Base-by-base conservation (phyloP, 2,329 filamentous ascomycete genomes). In the Camptophora hylomeconis region DNA sequence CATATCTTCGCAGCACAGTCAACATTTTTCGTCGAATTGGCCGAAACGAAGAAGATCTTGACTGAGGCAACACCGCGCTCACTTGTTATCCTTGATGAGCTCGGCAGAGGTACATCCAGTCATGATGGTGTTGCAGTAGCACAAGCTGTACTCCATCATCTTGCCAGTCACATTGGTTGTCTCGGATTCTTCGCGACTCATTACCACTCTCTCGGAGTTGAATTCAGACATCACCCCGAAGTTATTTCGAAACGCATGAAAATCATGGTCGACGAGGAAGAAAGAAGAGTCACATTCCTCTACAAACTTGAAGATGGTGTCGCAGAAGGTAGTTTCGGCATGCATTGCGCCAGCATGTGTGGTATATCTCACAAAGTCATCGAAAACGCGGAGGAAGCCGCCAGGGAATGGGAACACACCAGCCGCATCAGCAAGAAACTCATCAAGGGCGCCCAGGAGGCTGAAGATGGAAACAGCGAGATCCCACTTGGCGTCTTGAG, bases 331-430 rank as follows among this genome's bases (percentile, higher is more conserved):
- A 92, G 82, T 48, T 98, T 95, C 48, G 89, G 89, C 45, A 98
- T 98, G 89, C 89, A 98, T 54, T 98, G 89, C 50, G 89, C 89
- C 1, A 78, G 83, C 36, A 98, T 98, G 89, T 98, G 89, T 46
- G 89, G 89, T 1, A 95, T 98, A 39, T 73, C 83, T 0, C 63
- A 64, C 24, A 75, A 75, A 31, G 75, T 98, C 10, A 83, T 98
- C 37, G 75, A 86, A 48, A 63, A 79, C 13, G 89, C 89, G 0
- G 89, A 98, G 54, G 71, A 76, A 13, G 89, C 89, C 5, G 89
- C 89, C 2, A 75, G 67, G 43, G 81, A 84, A 46, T 95, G 89
- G 84, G 89, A 98, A 58, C 84, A 94, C 53, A 95, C 89, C 0
- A 87, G 80, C 43, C 67, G 83, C 12, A 65, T 95, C 38, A 89